Base-by-base conservation (phyloP, 2,329 filamentous ascomycete species). In the Colletotrichum cereale region DNA sequence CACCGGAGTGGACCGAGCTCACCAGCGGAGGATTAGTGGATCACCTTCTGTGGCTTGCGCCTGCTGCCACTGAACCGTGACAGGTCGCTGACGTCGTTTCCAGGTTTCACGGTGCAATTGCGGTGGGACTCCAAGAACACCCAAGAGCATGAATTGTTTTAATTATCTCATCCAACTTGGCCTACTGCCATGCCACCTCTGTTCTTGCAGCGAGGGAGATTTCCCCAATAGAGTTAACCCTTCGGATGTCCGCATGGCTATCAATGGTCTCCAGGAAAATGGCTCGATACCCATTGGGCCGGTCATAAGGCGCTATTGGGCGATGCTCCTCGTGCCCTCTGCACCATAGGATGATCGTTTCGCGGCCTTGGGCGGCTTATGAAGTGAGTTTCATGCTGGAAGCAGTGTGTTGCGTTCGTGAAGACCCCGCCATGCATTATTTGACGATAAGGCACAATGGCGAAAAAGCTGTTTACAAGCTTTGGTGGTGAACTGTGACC, bases 1-100 rank as follows among this genome's bases (percentile, higher is more conserved):
- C 68, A 62, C 65, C 42, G 50, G 57, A 36, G 44, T 69, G 62
- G 62, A 44, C 65, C 65, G 57, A 68, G 63, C 67, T 58, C 55
- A 48, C 62, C 55, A 53, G 48, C 48, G 31, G 44, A 50, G 14
- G 21, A 38, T 40, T 56, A 42, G 63, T 70, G 67, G 63, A 47
- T n/a, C 63, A 47, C 50, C 57, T 34, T 38, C 57, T 47, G 57
- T 62, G 57, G 68, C 57, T 44, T 40, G 36, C 14, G 64, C 44
- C 52, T 31, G 64, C 44, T 61, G 36, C 63, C 26, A 34, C 12
- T 42, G 55, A 40, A 40, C 55, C 24, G 63, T 52, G 26, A 61
- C 34, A 55, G n/a, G 50, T 68, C 52, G 64, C 64, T 71, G 68
- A 71, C 68, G 64, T 71, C 38, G 62, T 58, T 56, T 38, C 18